phyloP scores from a whole-genome alignment of 129 eudicot genomes.

The Dittrichia graveolens region DNA sequence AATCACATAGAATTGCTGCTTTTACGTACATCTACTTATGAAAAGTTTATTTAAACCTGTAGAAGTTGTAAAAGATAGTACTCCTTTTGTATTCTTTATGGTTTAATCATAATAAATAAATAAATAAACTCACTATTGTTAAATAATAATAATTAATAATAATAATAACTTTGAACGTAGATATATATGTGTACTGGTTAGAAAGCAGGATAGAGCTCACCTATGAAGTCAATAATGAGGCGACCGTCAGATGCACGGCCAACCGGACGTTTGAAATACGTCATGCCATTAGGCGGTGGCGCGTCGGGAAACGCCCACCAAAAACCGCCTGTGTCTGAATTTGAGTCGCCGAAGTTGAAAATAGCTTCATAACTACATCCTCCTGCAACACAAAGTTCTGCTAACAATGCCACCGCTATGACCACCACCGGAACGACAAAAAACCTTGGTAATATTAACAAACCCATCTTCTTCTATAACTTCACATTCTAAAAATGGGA shows the following conservation, averaged over 20 bases:
- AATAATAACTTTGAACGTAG: too few species aligned
- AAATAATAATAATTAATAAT: too few species aligned
- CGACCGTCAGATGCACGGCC: constrained; percentile 91
- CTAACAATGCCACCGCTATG: constrained; percentile 26
- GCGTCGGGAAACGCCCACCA: constrained; percentile 84
- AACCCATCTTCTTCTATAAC: constrained; percentile 14
- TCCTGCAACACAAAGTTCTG: constrained; percentile 29
- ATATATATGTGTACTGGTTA: too few species aligned
- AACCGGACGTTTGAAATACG: constrained; percentile 75
- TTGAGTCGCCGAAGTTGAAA: constrained; percentile 94
- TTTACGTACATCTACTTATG: too few species aligned
- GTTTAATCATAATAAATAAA: too few species aligned
- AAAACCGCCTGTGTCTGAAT: constrained; percentile 92
- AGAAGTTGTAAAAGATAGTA: too few species aligned
- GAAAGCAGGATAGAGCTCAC: constrained; percentile 56
- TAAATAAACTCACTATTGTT: too few species aligned
- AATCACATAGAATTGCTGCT: neutral
- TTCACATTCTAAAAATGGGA: neutral
- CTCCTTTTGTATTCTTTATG: too few species aligned
- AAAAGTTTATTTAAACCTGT: too few species aligned
- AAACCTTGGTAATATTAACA: constrained; percentile 7
- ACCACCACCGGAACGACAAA: constrained; percentile 34
- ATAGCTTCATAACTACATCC: constrained; percentile 71
- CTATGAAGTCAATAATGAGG: constrained; percentile 73
- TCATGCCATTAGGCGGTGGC: constrained; percentile 73